These are phyloP conservation scores for Gastrolobium bilobum DNA, from an alignment of 306 rosid species.

Conservation along the genomic window DNA sequence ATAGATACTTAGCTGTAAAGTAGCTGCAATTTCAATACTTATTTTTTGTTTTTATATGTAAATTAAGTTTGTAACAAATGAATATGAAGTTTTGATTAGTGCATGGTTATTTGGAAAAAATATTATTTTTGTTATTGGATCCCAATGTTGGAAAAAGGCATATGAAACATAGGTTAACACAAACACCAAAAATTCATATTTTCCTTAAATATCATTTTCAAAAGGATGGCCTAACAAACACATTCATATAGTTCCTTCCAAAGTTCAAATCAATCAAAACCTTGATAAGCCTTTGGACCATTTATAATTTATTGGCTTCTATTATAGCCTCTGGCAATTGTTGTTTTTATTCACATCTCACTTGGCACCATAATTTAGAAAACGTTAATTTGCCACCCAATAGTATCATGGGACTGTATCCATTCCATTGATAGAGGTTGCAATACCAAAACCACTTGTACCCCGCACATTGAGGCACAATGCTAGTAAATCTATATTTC, in stretches of 20 bases:
- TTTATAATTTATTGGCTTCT: conserved; percentile 2
- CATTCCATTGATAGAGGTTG: conserved; percentile 1
- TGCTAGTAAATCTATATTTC: neutral
- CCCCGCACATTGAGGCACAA: neutral
- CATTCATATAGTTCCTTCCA: neutral
- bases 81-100: neutral
- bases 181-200: neutral
- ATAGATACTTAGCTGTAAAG: neutral
- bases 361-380: conserved; percentile 5
- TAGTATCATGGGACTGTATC: neutral
- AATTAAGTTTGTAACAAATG: neutral
- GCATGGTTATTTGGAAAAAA: neutral
- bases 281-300: neutral
- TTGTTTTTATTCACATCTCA: neutral
- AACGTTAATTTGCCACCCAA: neutral
- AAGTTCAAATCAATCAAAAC: neutral
- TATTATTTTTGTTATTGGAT: neutral
- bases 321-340: neutral
- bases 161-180: neutral
- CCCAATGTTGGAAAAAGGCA: too few relatives aligned
- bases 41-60: neutral
- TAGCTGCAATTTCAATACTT: neutral
- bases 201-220: neutral
- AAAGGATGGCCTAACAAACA: conserved; percentile 23
- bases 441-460: conserved; percentile 2